phyloP scores from a whole-genome alignment of 2,329 filamentous ascomycete species.

The Periconia digitata region DNA sequence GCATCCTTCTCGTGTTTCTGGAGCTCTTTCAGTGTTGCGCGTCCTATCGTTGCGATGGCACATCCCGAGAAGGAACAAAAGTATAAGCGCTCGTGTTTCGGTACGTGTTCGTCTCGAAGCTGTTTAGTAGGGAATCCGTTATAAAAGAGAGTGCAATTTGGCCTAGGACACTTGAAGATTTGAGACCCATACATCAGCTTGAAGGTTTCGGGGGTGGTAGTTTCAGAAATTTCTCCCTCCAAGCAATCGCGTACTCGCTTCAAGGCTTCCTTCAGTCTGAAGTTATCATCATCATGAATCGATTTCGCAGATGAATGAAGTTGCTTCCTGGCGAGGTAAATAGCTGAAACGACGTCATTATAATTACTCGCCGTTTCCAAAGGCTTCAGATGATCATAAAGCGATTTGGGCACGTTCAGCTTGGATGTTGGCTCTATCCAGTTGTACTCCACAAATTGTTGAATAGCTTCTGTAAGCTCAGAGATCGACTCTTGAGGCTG shows the following conservation, averaged over 20 bases:
- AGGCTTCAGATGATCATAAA: neutral
- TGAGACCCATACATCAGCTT: slow-evolving; percentile 3
- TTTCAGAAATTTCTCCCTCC: neutral
- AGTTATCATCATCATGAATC: neutral
- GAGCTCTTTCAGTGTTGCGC: slow-evolving; percentile 4
- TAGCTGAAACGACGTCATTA: neutral
- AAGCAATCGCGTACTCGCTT: neutral
- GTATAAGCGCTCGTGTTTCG: slow-evolving; percentile 10
- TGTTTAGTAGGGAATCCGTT: slow-evolving; percentile 2
- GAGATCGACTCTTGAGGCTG: neutral
- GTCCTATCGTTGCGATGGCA: slow-evolving; percentile 1
- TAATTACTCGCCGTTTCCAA: neutral
- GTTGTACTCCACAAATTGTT: slow-evolving; percentile 2
- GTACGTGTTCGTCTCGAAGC: slow-evolving; percentile 8
- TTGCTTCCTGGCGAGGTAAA: neutral
- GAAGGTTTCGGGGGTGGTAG: neutral
- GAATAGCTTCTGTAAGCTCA: slow-evolving; percentile 1
- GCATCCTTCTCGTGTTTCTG: slow-evolving; percentile 5
- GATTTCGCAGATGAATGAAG: neutral
- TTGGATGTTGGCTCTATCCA: neutral
- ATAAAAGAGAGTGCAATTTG: slow-evolving; percentile 10
- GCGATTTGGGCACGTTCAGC: neutral
- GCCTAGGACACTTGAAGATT: slow-evolving; percentile 7
- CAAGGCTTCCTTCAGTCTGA: neutral
- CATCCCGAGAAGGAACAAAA: slow-evolving; percentile 4